These are phyloP conservation scores for Phytophthora melonis DNA, from an alignment of 352 stramenopile genomes.

Conservation along the genomic window DNA sequence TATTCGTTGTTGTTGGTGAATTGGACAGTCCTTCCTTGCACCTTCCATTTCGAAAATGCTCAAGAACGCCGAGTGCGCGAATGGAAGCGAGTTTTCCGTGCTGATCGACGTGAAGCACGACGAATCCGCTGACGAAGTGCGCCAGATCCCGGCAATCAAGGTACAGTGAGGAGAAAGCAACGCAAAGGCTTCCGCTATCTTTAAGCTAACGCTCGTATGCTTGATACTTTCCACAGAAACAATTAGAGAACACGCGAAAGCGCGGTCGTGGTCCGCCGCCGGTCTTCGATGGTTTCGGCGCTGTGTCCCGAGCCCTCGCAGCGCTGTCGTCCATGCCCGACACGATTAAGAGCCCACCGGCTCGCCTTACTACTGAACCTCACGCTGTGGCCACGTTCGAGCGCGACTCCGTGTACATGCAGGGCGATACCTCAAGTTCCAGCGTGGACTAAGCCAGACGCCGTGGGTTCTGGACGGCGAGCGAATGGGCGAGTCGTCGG, in stretches of 20 bases:
- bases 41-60: conserved; percentile 58
- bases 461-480: conserved; percentile 91
- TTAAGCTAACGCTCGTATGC: not conserved
- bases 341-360: conserved; percentile 67
- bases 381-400: conserved; percentile 58
- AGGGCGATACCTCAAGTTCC: conserved; percentile 93
- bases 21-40: conserved; percentile 52
- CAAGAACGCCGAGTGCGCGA: conserved; percentile 57
- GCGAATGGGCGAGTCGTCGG: conserved; percentile 87
- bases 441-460: conserved; percentile 91
- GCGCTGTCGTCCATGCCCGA: conserved; percentile 56
- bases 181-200: not conserved
- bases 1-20: conserved; percentile 6
- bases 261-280: conserved; percentile 67
- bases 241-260: conserved; percentile 73
- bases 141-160: conserved; percentile 81
- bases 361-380: conserved; percentile 46
- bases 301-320: conserved; percentile 71
- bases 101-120: conserved; percentile 76
- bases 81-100: conserved; percentile 72
- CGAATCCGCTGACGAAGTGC: conserved; percentile 75
- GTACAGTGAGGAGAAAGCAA: conserved; percentile 29
- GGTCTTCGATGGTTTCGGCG: conserved; percentile 81
- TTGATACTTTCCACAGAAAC: conserved; percentile 45
- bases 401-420: conserved; percentile 88